Evolutionary conservation across 768 basidiomycete genomes (phyloP).

Genomic region (Psilocybe cubensis): DNA sequence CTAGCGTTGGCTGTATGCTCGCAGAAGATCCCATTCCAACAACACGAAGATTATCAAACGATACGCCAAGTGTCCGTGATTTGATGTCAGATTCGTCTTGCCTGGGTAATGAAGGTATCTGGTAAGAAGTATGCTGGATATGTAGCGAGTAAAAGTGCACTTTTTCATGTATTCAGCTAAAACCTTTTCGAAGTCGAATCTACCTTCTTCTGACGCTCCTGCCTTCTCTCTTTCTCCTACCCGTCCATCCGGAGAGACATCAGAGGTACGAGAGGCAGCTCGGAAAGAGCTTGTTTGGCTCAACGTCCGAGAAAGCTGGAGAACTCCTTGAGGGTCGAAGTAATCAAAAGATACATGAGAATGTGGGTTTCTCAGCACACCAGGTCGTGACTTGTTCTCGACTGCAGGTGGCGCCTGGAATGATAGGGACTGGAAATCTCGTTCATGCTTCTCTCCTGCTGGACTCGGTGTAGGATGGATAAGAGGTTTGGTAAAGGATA

Average conservation of each 20-base stretch:
- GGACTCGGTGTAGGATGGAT: too few species aligned
- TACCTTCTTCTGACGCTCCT: slow-evolving; percentile 18
- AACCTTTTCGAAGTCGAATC: slow-evolving; percentile 43
- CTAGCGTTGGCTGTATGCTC: slow-evolving; percentile 60
- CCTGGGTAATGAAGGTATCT: slow-evolving; percentile 30
- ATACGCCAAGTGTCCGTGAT: slow-evolving; percentile 59
- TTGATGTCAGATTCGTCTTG: slow-evolving; percentile 52
- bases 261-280: slow-evolving; percentile 26
- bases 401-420: not conserved
- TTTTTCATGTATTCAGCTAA: slow-evolving; percentile 33
- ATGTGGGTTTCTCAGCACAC: not conserved
- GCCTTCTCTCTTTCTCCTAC: slow-evolving; percentile 7
- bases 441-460: not conserved
- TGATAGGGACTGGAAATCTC: not conserved
- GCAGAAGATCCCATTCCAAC: slow-evolving; percentile 61
- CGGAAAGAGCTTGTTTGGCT: slow-evolving; percentile 24
- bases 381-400: not conserved
- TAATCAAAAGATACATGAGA: slow-evolving; percentile 47
- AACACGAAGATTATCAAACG: slow-evolving; percentile 61
- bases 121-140: not conserved
- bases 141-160: slow-evolving; percentile 26
- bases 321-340: slow-evolving; percentile 59
- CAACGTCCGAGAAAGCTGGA: slow-evolving; percentile 39
- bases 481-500: too few species aligned
- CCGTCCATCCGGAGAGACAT: slow-evolving; percentile 23